A percentile compares a stretch with the other conserved stretches of the same genome.
phyloP scores from a whole-genome alignment of 345 rosid species.

The Ricinus communis region DNA sequence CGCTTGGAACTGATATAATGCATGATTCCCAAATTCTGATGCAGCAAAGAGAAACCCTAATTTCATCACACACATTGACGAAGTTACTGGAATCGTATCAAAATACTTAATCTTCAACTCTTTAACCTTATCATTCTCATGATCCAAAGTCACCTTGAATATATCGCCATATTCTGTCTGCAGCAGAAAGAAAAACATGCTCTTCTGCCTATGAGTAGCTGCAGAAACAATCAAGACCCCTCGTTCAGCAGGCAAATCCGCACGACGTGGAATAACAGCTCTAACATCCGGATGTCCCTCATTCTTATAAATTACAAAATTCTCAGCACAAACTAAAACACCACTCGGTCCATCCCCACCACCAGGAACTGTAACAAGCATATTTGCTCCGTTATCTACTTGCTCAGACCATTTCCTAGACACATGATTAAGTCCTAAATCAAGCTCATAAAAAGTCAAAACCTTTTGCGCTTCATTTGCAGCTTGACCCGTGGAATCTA shows the following conservation, averaged over 20 bases:
- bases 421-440: slow-evolving; percentile 93
- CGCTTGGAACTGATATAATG: slow-evolving; percentile 87
- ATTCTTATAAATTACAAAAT: slow-evolving; percentile 94
- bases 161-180: slow-evolving; percentile 97
- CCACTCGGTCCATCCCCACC: slow-evolving; percentile 98
- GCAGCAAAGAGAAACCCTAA: slow-evolving; percentile 88
- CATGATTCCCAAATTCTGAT: slow-evolving; percentile 96
- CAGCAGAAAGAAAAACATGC: slow-evolving; percentile 86
- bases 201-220: slow-evolving; percentile 82
- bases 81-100: slow-evolving; percentile 84
- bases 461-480: slow-evolving; percentile 95
- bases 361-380: slow-evolving; percentile 99
- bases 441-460: slow-evolving; percentile 90
- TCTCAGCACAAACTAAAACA: slow-evolving; percentile 90
- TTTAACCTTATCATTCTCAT: slow-evolving; percentile 62
- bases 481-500: slow-evolving; percentile 82
- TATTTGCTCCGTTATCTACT: slow-evolving; percentile 94
- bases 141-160: slow-evolving; percentile 83
- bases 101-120: slow-evolving; percentile 95
- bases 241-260: slow-evolving; percentile 85
- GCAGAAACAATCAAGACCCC: slow-evolving; percentile 95
- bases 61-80: slow-evolving; percentile 88
- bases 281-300: slow-evolving; percentile 90
- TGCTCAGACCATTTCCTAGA: slow-evolving; percentile 96
- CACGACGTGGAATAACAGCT: slow-evolving; percentile 91